A percentile compares a stretch with the other conserved stretches of the same genome.
These are phyloP conservation scores for Candida broadrunensis DNA, from an alignment of 805 yeast genomes.

Conservation along the genomic window DNA sequence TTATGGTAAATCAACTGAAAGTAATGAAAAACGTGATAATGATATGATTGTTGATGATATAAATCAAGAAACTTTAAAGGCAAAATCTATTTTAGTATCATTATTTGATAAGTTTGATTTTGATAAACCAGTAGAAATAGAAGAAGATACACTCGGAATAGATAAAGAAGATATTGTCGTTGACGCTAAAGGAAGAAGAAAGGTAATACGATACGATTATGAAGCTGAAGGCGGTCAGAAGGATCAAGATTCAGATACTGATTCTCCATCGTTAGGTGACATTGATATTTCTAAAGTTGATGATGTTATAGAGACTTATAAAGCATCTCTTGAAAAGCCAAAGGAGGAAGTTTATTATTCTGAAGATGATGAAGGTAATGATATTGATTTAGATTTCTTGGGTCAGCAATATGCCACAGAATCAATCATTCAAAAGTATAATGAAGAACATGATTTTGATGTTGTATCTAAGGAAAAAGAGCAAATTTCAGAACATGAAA, in stretches of 20 bases:
- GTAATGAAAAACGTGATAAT: slow-evolving; percentile 1
- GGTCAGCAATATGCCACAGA: slow-evolving; percentile 25
- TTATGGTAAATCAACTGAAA: slow-evolving; percentile 17
- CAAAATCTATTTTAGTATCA: slow-evolving; percentile 31
- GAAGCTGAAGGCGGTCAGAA: slow-evolving; percentile 27
- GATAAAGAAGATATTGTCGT: slow-evolving; percentile 31
- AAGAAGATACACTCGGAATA: slow-evolving; percentile 29
- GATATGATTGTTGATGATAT: slow-evolving; percentile 11
- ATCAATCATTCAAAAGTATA: slow-evolving; percentile 21
- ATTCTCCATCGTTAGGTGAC: slow-evolving; percentile 15
- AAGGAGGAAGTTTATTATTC: slow-evolving; percentile 29
- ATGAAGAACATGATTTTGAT: slow-evolving; percentile 20
- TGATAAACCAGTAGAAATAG: slow-evolving; percentile 34
- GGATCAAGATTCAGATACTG: slow-evolving; percentile 15
- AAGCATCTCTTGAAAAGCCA: slow-evolving; percentile 18
- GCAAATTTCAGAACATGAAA: slow-evolving; percentile 1
- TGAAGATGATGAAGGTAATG: slow-evolving; percentile 42
- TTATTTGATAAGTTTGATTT: slow-evolving; percentile 31
- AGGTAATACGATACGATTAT: slow-evolving; percentile 29
- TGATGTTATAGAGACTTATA: slow-evolving; percentile 20
- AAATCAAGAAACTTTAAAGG: slow-evolving; percentile 21
- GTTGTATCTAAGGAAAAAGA: slow-evolving; percentile 1
- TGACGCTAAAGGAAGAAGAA: slow-evolving; percentile 36
- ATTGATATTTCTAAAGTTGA: slow-evolving; percentile 14
- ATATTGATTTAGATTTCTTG: slow-evolving; percentile 29